Percentiles rank a stretch among this genome's conserved stretches.
phyloP scores from a whole-genome alignment of 768 basidiomycete species.

The Strobilomyces dryophilus region DNA sequence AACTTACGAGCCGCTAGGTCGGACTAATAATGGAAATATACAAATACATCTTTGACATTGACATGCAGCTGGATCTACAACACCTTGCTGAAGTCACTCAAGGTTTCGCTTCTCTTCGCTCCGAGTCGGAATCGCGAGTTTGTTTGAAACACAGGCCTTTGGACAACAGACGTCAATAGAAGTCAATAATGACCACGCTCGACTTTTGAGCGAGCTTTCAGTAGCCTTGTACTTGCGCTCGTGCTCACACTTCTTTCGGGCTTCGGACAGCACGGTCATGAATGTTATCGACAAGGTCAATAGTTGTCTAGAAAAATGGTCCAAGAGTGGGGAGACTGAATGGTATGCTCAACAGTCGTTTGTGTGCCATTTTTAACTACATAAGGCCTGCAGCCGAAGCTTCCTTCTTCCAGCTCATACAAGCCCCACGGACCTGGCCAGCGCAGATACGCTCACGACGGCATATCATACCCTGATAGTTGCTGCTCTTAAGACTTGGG shows the following conservation, averaged over 20 bases:
- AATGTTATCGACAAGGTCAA: constrained; percentile 55
- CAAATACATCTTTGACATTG: neutral
- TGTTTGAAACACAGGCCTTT: constrained; percentile 21
- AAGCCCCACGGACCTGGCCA: constrained; percentile 50
- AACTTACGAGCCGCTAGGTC: neutral
- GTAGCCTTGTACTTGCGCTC: constrained; percentile 13
- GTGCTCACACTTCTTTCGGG: constrained; percentile 10
- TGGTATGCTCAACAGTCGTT: constrained; percentile 42
- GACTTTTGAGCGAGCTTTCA: constrained; percentile 15
- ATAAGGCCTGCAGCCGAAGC: constrained; percentile 45
- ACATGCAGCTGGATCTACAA: neutral
- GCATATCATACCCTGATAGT: constrained; percentile 67
- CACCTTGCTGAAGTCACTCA: too few relatives aligned
- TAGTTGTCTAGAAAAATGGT: constrained; percentile 50
- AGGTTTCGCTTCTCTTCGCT: neutral
- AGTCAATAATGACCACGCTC: constrained; percentile 23
- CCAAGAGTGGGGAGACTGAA: constrained; percentile 54
- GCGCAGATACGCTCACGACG: constrained; percentile 55
- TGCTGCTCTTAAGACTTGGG: constrained; percentile 55
- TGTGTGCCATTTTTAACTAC: constrained; percentile 15
- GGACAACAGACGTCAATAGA: constrained; percentile 27
- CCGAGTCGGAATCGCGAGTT: neutral
- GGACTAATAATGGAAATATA: neutral
- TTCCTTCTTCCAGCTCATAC: constrained; percentile 58
- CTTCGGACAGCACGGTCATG: constrained; percentile 37